These are phyloP conservation scores for Pythium aristosporum DNA, from an alignment of 352 stramenopile genomes.

Conservation along the genomic window DNA sequence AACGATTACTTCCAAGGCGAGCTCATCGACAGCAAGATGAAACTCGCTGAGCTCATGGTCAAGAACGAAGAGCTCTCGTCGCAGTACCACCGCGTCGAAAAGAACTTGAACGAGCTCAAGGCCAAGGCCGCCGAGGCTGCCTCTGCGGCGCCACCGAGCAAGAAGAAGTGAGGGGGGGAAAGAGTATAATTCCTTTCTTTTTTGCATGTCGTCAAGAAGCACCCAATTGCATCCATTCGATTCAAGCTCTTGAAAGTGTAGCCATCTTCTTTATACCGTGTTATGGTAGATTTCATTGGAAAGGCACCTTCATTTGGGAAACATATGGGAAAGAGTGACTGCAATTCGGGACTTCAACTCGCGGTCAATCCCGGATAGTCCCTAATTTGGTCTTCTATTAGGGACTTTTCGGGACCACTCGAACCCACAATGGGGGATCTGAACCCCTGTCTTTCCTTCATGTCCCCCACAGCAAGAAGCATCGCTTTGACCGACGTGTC, in stretches of 20 bases:
- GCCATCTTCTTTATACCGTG: constrained; percentile 6
- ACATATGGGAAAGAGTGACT: not conserved
- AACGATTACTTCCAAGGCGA: constrained; percentile 84
- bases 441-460: constrained; percentile 6
- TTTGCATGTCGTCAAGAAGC: constrained; percentile 4
- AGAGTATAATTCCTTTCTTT: not conserved
- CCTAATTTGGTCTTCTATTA: constrained; percentile 1
- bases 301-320: constrained; percentile 1
- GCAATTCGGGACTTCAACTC: constrained; percentile 4
- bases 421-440: not conserved
- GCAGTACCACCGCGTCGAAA: constrained; percentile 67
- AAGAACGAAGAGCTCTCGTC: constrained; percentile 67
- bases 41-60: constrained; percentile 69
- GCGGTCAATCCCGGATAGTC: not conserved
- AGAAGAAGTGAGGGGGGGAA: constrained; percentile 37
- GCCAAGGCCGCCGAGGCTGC: constrained; percentile 42
- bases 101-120: constrained; percentile 49
- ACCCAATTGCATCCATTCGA: constrained; percentile 7
- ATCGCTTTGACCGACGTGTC: constrained; percentile 19
- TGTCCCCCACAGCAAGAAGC: constrained; percentile 2
- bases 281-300: constrained; percentile 12
- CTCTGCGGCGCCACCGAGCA: constrained; percentile 41
- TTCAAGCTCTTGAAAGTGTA: constrained; percentile 7
- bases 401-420: constrained; percentile 23
- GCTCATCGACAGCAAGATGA: constrained; percentile 84